These are phyloP conservation scores for Fagopyrum esculentum DNA, from an alignment of 148 eudicot species.

Conservation along the genomic window DNA sequence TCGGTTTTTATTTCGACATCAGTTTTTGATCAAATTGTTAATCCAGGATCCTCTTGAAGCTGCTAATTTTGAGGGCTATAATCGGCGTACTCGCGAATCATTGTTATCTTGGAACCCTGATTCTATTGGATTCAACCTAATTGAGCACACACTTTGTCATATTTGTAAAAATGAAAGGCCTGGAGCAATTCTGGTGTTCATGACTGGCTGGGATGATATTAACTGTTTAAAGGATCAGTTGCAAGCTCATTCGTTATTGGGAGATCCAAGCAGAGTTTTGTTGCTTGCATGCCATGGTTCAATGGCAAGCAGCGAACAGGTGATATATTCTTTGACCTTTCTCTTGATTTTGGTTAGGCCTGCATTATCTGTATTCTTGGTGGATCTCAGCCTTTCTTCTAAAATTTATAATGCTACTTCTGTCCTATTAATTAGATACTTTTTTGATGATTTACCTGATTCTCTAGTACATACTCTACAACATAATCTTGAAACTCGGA, in stretches of 20 bases:
- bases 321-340: conserved; percentile 18
- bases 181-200: conserved; percentile 92
- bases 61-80: conserved; percentile 61
- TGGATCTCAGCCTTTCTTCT: too few relatives aligned
- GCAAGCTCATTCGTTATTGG: conserved; percentile 80
- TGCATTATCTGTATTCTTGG: not conserved
- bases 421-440: not conserved
- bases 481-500: not conserved
- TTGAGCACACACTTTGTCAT: conserved; percentile 78
- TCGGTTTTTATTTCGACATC: conserved; percentile 6
- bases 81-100: conserved; percentile 60
- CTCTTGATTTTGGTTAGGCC: not conserved
- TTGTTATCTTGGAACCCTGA: conserved; percentile 98
- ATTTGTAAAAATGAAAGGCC: conserved; percentile 77
- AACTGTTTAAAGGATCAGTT: conserved; percentile 91
- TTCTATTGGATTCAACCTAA: conserved; percentile 94
- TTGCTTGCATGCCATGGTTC: conserved; percentile 98
- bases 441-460: not conserved
- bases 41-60: conserved; percentile 66
- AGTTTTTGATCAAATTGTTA: conserved; percentile 7
- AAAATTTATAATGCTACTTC: not conserved
- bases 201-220: conserved; percentile 99
- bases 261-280: conserved; percentile 80
- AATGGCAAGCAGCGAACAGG: conserved; percentile 98
- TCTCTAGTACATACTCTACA: not conserved